Evolutionary conservation across 176 grass and related monocot species (phyloP), one percentile per base, ranked within the genome.

Genomic region (Hordeum marinum): DNA sequence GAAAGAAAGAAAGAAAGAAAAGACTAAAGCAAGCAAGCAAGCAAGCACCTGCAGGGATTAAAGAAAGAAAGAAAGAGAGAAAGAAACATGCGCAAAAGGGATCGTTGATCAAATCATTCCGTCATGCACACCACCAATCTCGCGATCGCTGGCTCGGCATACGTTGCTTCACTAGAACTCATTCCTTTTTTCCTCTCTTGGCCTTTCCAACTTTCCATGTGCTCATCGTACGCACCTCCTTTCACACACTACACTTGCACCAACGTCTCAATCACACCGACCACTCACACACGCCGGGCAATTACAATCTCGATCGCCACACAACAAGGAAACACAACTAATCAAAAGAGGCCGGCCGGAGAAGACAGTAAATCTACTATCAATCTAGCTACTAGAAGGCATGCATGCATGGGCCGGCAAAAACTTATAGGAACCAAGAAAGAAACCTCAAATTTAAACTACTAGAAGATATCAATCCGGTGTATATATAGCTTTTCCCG

Each of bases 191-290:
- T 81, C 76, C 84, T 83, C 78, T 29, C 34, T 74, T 1, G 25
- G 25, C 71, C 83, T 97, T 92, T 96, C 82, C 94, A 80, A 71
- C 87, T 94, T 94, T 92, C 80, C 89, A 90, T 88, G 83, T 94
- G 94, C 87, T 92, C 77, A 89, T 84, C 82, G 84, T 86, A 88
- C 55, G 83, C 75, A 43, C 91, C 77, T 65, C 91, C 55, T 36
- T 48, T 27, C 20, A 81, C 79, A 89, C 69, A 71, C 3, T 4
- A 50, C 80, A 24, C 75, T 27, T 72, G 34, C 64, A 27, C 60
- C 52, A 57, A 26, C 48, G 50, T 32, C 0, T 17, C 68, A 4
- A 4, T 42, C 40, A 23, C 29, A 48, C 60, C 25, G 42, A 39
- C 77, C 77, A 32, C 26, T 52, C 48, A 52, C 48, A 52, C 35